phyloP scores from a whole-genome alignment of 106 monocot genomes.

The Apostasia ramifera region DNA sequence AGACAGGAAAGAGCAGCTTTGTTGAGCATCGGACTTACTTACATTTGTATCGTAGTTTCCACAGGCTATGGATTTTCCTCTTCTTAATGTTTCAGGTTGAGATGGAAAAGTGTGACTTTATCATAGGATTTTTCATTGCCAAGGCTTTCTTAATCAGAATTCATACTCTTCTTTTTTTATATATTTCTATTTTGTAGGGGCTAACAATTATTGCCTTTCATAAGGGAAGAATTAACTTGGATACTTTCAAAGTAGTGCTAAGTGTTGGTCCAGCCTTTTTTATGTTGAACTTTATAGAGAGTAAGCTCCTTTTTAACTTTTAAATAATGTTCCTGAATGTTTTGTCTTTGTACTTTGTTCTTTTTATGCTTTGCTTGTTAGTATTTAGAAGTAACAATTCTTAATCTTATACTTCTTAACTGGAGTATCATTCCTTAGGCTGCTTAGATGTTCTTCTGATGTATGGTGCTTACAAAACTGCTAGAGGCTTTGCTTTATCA shows the following conservation, averaged over 20 bases:
- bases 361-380: not conserved
- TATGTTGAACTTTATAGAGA: constrained; percentile 75
- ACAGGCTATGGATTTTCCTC: constrained; percentile 95
- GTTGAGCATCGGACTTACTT: constrained; percentile 98
- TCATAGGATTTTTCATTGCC: not conserved
- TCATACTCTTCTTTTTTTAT: constrained; percentile 4
- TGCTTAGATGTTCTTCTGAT: constrained; percentile 78
- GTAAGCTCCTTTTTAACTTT: constrained; percentile 34
- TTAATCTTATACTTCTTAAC: not conserved
- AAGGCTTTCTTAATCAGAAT: not conserved
- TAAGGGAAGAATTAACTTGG: constrained; percentile 57
- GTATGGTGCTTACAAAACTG: constrained; percentile 89
- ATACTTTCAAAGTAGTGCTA: constrained; percentile 77
- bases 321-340: not conserved
- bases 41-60: constrained; percentile 91
- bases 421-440: constrained; percentile 25
- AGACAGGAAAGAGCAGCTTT: constrained; percentile 92
- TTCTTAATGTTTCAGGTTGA: constrained; percentile 92
- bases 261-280: constrained; percentile 84
- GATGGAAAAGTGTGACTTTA: not conserved
- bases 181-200: constrained; percentile 32
- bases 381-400: not conserved
- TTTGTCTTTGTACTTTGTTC: not conserved
- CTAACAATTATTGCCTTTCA: constrained; percentile 79
- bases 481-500: constrained; percentile 85